Percentiles rank a stretch among this genome's conserved stretches.
Conservation (phyloP, 345 rosid genomes). For the Firmiana major region DNA sequence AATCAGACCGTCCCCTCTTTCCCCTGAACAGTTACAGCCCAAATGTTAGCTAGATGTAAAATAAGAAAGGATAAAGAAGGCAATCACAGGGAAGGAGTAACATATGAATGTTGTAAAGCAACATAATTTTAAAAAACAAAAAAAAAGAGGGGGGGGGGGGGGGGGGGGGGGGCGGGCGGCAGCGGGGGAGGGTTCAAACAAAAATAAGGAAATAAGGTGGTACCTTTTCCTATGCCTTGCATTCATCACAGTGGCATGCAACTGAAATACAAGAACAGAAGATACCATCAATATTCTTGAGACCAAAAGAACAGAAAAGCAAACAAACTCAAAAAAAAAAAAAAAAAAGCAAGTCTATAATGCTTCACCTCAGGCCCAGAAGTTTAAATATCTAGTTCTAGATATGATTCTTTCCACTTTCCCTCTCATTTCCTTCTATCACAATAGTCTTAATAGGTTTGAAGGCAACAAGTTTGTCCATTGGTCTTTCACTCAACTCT, state of each 20-base stretch:
- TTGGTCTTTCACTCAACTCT: background rate
- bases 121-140: slow-evolving; percentile 7
- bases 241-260: slow-evolving; percentile 90
- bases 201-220: background rate
- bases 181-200: too few species aligned
- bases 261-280: slow-evolving; percentile 51
- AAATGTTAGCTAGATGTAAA: background rate
- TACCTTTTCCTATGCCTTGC: slow-evolving; percentile 67
- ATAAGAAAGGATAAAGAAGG: background rate
- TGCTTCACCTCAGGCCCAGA: background rate
- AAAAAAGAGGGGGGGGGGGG: too few species aligned
- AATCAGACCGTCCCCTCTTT: slow-evolving; percentile 31
- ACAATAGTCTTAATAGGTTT: background rate
- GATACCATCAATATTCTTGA: background rate
- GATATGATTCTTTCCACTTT: background rate
- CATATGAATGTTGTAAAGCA: background rate
- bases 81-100: background rate
- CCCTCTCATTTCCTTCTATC: background rate
- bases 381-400: background rate
- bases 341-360: background rate
- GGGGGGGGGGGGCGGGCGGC: too few species aligned
- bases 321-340: slow-evolving; percentile 15
- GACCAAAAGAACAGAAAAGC: background rate
- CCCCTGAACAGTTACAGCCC: slow-evolving; percentile 34
- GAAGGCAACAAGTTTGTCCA: background rate